Conservation (phyloP, 2,329 filamentous ascomycete species). For the Microdochium bolleyi region DNA sequence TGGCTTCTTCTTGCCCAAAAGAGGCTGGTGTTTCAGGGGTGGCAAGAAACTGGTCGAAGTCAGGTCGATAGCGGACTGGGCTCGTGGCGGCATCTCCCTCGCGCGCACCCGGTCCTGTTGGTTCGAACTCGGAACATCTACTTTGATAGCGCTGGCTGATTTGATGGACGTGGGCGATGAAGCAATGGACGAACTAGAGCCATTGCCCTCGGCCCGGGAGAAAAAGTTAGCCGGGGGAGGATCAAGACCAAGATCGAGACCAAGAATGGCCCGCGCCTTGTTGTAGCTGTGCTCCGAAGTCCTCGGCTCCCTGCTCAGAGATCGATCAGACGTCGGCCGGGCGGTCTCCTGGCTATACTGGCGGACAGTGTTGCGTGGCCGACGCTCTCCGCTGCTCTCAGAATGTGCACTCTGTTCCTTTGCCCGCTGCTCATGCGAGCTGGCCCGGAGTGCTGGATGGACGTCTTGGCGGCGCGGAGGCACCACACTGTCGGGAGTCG, state of each 20-base stretch:
- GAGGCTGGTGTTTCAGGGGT: conserved; percentile 28
- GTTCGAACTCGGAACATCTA: conserved; percentile 8
- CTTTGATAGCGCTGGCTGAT: conserved; percentile 12
- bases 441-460: conserved; percentile 5
- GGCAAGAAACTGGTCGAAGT: conserved; percentile 24
- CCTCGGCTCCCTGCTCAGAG: conserved; percentile 7
- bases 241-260: not conserved
- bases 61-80: conserved; percentile 19
- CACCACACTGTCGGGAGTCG: conserved; percentile 33
- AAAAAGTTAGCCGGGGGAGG: not conserved
- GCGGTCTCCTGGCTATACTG: not conserved
- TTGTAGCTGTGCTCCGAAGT: not conserved
- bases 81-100: conserved; percentile 10
- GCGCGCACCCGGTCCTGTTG: conserved; percentile 3
- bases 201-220: conserved; percentile 3
- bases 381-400: not conserved
- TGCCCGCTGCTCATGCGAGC: not conserved
- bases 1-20: conserved; percentile 18
- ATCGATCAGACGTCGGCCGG: not conserved
- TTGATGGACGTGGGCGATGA: not conserved
- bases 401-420: not conserved
- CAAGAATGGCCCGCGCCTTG: not conserved
- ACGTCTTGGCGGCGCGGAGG: conserved; percentile 30
- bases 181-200: not conserved
- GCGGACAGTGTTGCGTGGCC: not conserved